Evolutionary conservation across 768 basidiomycete species (phyloP), one percentile per base, ranked within the genome.

Genomic region (Sarcodon sp.): DNA sequence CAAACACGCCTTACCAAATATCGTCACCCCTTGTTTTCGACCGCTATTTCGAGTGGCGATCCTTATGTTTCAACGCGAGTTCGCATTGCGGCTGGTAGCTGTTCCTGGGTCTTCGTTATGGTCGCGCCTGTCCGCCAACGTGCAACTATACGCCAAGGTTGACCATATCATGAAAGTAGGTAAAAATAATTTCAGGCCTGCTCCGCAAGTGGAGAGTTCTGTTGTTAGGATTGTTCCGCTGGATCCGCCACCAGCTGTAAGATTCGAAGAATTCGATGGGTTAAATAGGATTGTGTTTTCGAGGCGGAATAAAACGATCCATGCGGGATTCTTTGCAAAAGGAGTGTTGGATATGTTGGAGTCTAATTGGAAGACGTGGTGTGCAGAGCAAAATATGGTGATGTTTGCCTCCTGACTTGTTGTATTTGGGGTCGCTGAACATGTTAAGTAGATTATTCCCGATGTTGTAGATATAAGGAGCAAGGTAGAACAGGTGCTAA

Each of bases 51-150:
- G 94, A 21, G 79, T 87, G 49, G 89, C 91, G 33, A 90, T 99
- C 52, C 86, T 99, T 68, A 99, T 99, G 96, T 99, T 99, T 70
- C 96, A 99, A 67, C 85, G 92, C 48, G 96, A 99, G 65, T 99
- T 99, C 59, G 96, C 96, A 0, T 72, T 93, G 51, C 84, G 96
- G 1, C 76, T 99, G 9, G 80, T 87, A 37, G 94, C 94, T 3
- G 72, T 77, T 18, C 91, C 96, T 0, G 81, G 81, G 7, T 81
- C 87, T 3, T 69, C 78, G 5, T 68, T 94, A 5, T 99, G 96
- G 96, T 96, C 91, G 45, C 76, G 96, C 37, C 68, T 99, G 15
- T 88, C 87, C 13, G 94, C 91, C 15, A 98, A 99, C 63, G 96
- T 97, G 9, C 96, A 98, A 66, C 79, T 99, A 3, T 99, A 96